A percentile compares a stretch with the other conserved stretches of the same genome.
These are phyloP conservation scores for Backusella parvicylindrica DNA, from an alignment of 192 early-diverging fungal genomes.

Conservation along the genomic window DNA sequence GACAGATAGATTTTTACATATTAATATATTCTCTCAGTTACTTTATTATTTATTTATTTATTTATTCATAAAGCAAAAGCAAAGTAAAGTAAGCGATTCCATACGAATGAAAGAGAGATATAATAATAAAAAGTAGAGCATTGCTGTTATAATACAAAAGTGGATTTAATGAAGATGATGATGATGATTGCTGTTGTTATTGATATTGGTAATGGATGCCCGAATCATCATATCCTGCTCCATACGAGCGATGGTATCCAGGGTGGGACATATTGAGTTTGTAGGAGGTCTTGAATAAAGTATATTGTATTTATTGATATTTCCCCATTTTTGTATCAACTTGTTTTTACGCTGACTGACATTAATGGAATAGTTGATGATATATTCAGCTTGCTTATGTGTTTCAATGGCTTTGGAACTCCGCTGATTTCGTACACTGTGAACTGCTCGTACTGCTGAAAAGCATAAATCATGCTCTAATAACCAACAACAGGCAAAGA, in stretches of 20 bases:
- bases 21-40: too few species aligned
- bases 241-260: background rate
- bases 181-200: background rate
- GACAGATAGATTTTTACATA: too few species aligned
- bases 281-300: background rate
- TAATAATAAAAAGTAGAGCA: too few species aligned
- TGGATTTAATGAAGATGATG: too few species aligned
- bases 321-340: background rate
- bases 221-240: background rate
- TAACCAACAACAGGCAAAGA: conserved; percentile 77
- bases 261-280: background rate
- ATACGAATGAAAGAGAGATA: too few species aligned
- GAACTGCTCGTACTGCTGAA: conserved; percentile 51
- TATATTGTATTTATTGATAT: background rate
- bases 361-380: conserved; percentile 33
- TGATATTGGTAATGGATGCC: background rate
- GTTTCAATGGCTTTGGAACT: conserved; percentile 75
- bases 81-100: too few species aligned
- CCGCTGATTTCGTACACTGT: conserved; percentile 51
- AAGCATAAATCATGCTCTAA: conserved; percentile 50
- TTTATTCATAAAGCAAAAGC: too few species aligned
- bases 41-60: too few species aligned
- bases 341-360: background rate
- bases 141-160: too few species aligned
- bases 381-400: conserved; percentile 57